phyloP scores from a whole-genome alignment of 495 filamentous ascomycete genomes.

The Pyrenopolyporus hunteri region DNA sequence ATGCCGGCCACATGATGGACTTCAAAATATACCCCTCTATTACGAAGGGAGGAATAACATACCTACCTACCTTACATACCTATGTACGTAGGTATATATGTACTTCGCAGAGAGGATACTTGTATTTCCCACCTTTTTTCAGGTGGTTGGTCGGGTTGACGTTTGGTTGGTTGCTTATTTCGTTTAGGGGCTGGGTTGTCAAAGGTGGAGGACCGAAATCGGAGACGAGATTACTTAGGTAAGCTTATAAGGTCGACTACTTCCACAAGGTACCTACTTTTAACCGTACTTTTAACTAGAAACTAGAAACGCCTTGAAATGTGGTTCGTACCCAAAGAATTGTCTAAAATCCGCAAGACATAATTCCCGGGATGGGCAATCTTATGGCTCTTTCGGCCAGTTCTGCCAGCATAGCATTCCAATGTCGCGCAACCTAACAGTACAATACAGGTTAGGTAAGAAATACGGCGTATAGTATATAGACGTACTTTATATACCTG shows the following conservation, averaged over 20 bases:
- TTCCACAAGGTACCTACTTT: neutral
- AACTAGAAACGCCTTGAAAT: too few species aligned
- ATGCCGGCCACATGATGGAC: slow-evolving; percentile 9
- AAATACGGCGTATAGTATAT: too few species aligned
- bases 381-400: too few species aligned
- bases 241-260: neutral
- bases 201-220: slow-evolving; percentile 20
- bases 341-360: too few species aligned
- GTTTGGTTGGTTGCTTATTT: neutral
- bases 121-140: neutral
- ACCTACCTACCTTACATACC: neutral
- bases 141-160: slow-evolving; percentile 6
- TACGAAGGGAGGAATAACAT: neutral
- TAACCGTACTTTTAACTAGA: neutral
- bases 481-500: too few species aligned
- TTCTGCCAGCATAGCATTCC: too few species aligned
- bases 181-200: slow-evolving; percentile 3
- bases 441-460: too few species aligned
- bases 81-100: too few species aligned
- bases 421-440: too few species aligned
- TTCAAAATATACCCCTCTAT: neutral
- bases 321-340: too few species aligned
- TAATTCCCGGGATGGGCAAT: too few species aligned
- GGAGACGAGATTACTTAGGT: slow-evolving; percentile 13
- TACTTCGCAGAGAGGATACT: too few species aligned